Percentiles rank a stretch among this genome's conserved stretches.
Conservation (phyloP, 2,329 filamentous ascomycete species). For the Rasamsonia emersonii region DNA sequence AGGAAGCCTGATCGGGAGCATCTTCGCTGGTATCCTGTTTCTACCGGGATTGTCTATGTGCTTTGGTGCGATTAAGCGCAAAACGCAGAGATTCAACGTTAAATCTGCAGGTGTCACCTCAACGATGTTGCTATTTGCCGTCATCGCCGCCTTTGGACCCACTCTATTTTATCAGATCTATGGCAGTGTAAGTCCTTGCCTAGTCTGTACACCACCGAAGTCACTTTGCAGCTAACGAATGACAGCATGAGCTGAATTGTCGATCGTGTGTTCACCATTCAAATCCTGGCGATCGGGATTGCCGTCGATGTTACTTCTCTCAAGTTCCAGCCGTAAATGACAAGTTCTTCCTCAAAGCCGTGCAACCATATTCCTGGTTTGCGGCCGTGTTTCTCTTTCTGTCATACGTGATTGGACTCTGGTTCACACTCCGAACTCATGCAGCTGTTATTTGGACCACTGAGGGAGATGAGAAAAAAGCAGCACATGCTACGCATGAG, state of each 20-base stretch:
- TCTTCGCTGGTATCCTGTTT: conserved; percentile 93
- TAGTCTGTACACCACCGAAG: neutral
- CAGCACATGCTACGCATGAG: conserved; percentile 24
- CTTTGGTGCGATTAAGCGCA: conserved; percentile 93
- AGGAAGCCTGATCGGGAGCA: conserved; percentile 93
- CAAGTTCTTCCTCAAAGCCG: conserved; percentile 80
- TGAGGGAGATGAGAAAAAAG: conserved; percentile 68
- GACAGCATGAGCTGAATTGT: conserved; percentile 81
- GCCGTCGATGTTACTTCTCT: conserved; percentile 87
- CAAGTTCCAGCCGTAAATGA: conserved; percentile 78
- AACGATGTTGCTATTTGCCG: conserved; percentile 94
- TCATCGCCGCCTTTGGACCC: conserved; percentile 89
- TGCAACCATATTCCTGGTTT: conserved; percentile 88
- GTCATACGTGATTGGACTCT: conserved; percentile 85
- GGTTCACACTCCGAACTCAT: conserved; percentile 93
- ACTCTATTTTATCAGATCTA: conserved; percentile 99
- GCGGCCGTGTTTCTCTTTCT: conserved; percentile 78
- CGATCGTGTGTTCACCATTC: conserved; percentile 51
- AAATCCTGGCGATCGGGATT: conserved; percentile 50
- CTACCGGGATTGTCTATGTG: conserved; percentile 96
- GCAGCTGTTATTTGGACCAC: conserved; percentile 95
- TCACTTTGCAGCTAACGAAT: conserved; percentile 17
- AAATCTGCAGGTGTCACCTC: conserved; percentile 93
- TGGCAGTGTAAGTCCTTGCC: conserved; percentile 57
- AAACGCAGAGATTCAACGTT: conserved; percentile 97